Conservation (phyloP, 2,329 filamentous ascomycete genomes). For the Keithomyces neogunnii region DNA sequence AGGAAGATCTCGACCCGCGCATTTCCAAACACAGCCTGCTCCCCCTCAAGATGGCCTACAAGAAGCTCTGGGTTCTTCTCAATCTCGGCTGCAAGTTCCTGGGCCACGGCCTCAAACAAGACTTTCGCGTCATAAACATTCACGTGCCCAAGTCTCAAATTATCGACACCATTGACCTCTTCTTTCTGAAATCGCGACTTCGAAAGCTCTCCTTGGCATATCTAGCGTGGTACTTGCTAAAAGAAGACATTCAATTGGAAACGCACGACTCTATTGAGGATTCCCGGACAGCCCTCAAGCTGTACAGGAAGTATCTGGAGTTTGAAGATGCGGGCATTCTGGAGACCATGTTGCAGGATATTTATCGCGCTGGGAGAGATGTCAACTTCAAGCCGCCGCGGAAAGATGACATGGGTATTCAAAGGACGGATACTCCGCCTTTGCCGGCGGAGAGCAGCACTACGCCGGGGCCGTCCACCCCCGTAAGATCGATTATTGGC, state of each 20-base stretch:
- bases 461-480: conserved; percentile 35
- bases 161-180: conserved; percentile 89
- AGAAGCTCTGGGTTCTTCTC: conserved; percentile 93
- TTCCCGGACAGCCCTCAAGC: conserved; percentile 77
- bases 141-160: conserved; percentile 85
- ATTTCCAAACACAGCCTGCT: conserved; percentile 77
- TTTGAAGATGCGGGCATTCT: conserved; percentile 79
- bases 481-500: conserved; percentile 30
- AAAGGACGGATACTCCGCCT: conserved; percentile 47
- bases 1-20: conserved; percentile 73
- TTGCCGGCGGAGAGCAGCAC: conserved; percentile 25
- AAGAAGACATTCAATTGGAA: conserved; percentile 87
- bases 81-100: conserved; percentile 93
- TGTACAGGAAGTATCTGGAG: conserved; percentile 85
- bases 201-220: conserved; percentile 89
- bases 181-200: conserved; percentile 71
- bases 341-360: conserved; percentile 75
- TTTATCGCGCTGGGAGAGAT: conserved; percentile 53
- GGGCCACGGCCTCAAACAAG: conserved; percentile 85
- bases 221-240: conserved; percentile 81
- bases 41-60: conserved; percentile 85
- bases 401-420: conserved; percentile 34
- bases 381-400: conserved; percentile 43
- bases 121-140: conserved; percentile 98
- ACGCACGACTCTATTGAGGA: conserved; percentile 96